Base-by-base conservation (phyloP, 2,329 filamentous ascomycete genomes). In the Trichoderma sp. region DNA sequence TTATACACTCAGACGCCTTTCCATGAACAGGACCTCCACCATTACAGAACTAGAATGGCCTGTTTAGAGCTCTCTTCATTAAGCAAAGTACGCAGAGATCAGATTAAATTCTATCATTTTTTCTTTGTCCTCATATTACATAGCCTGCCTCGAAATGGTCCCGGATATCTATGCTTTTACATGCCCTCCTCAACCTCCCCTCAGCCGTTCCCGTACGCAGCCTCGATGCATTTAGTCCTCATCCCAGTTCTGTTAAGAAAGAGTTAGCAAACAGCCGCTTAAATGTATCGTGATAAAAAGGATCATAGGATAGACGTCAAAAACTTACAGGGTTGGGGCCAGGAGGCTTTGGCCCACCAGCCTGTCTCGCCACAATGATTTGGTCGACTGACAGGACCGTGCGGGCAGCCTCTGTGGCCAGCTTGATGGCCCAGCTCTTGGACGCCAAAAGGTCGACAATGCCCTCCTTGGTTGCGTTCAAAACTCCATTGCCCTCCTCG, bases 321-420 rank as follows among this genome's bases (percentile, higher is more conserved):
- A 45, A 56, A 85, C 88, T 82, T 82, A 89, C 88, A 63, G 95
- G 93, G 86, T 98, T 98, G 79, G 95, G 97, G 64, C 94, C 95
- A 35, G 97, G 97, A 75, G 96, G 96, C 90, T 99, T 99, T 27
- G 97, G 97, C 50, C 97, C 97, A 82, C 97, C 97, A 65, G 97
- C 97, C 87, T 98, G 97, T 86, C 96, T 92, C 78, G 97, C 95
- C 75, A 99, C 97, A 83, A 99, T 99, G 83, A 99, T 99, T 87
- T 99, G 97, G 85, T 99, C 97, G 53, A 99, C 97, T 65, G 95
- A 97, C 78, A 99, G 88, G 35, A 99, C 93, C 65, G 97, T 99
- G 81, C 97, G 91, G 71, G 95, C 96, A 56, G 97, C 93, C 86
- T 99, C 97, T 29, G 96, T 98, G 50, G 97, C 97, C 78, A 99